Base-by-base conservation (phyloP, 495 filamentous ascomycete species). In the Aspergillus mulundensis region DNA sequence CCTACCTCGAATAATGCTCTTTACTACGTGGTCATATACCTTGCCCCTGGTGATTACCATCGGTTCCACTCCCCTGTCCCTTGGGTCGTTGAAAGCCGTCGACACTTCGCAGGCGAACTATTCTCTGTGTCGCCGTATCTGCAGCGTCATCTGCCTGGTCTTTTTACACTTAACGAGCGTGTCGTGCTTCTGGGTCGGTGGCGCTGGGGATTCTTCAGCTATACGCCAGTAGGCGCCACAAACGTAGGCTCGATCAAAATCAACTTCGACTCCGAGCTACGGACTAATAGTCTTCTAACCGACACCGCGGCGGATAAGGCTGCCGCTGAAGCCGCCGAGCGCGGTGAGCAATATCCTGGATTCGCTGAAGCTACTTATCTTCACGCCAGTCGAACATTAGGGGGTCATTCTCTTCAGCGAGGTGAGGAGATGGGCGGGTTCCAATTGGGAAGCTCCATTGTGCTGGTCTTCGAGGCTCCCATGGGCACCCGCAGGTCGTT, bases 391-490 rank as follows among this genome's bases (percentile, higher is more conserved):
- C 65, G 72, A 11, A 80, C 95, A 1, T 78, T 99, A 2, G 82
- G 84, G 21, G 94, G 94, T 11, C 84, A 97, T 67, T 86, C 94
- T 10, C 71, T 97, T 55, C 78, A 84, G 44, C 81, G 90, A 38
- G 94, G 94, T 21, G 92, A 95, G 59, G 95, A 99, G 71, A 97
- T 99, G 90, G 94, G 94, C 21, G 94, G 94, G 0, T 99, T 99
- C 72, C 91, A 94, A 75, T 78, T 99, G 19, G 94, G 94, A 20
- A 97, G 92, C 67, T 92, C 93, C 0, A 87, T 99, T 56, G 94
- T 99, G 34, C 76, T 99, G 30, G 92, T 97, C 5, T 99, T 99
- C 74, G 94, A 99, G 70, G 94, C 93, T 36, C 94, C 94, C 0
- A 84, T 84, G 57, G 82, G 83, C 7, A 70, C 70, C 38, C 68